Evolutionary conservation across 108 stramenopile genomes (phyloP).

Genomic region (Thalassiosira profunda): DNA sequence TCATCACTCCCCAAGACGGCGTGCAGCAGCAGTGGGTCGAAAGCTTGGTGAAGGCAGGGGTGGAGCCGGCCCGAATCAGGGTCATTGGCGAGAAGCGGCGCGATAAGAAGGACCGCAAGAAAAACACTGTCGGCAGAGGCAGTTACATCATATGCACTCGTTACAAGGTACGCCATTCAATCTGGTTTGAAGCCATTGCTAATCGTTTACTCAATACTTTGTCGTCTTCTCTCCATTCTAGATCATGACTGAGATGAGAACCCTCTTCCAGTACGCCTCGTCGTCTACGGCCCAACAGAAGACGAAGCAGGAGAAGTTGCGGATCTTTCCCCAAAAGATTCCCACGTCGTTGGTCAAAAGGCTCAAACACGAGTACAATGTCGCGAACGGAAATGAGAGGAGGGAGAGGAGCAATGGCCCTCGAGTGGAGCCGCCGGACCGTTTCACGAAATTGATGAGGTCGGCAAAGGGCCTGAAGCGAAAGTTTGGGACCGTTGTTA

Average conservation of each 20-base stretch:
- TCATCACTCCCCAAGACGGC: slow-evolving; percentile 50
- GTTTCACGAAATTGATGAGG: slow-evolving; percentile 19
- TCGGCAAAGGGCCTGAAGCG: slow-evolving; percentile 5
- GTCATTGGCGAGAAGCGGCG: slow-evolving; percentile 11
- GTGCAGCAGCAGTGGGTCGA: slow-evolving; percentile 51
- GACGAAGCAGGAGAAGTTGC: slow-evolving; percentile 1
- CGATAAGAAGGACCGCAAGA: slow-evolving; percentile 13
- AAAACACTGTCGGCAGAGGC: neutral
- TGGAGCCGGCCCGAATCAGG: slow-evolving; percentile 6
- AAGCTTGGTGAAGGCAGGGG: slow-evolving; percentile 24
- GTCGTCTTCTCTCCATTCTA: slow-evolving; percentile 9
- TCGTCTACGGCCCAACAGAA: neutral
- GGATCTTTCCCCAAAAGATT: slow-evolving; percentile 15
- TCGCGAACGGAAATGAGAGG: slow-evolving; percentile 30
- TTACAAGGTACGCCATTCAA: slow-evolving; percentile 36
- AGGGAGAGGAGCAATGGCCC: neutral
- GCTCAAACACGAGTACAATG: slow-evolving; percentile 33
- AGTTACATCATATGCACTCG: slow-evolving; percentile 36
- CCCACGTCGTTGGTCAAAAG: slow-evolving; percentile 6
- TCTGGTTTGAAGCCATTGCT: neutral
- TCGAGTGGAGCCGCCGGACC: slow-evolving; percentile 11
- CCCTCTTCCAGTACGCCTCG: slow-evolving; percentile 2
- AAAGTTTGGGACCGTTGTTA: slow-evolving; percentile 36
- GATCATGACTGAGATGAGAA: slow-evolving; percentile 31
- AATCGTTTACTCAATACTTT: no score